Evolutionary conservation across 768 basidiomycete species (phyloP), one percentile per base, ranked within the genome.

Genomic region (Mycena indigotica): DNA sequence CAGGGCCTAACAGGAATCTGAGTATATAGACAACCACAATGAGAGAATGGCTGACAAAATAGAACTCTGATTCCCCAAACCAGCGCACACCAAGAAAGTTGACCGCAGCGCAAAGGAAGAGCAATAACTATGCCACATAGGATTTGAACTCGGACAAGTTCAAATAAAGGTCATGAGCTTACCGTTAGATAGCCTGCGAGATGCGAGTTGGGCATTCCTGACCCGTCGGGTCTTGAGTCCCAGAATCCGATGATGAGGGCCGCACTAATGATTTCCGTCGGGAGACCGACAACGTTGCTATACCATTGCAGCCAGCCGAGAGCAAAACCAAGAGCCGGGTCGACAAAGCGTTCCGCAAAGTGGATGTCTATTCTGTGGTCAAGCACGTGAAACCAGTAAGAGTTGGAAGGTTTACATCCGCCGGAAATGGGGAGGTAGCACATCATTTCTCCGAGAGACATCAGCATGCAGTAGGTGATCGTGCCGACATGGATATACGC

Each of bases 31-130:
- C 23, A 46, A 1, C 16, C 25, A 52, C 59, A 19, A 70, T 69
- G 62, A 69, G 70, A 44, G 64, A 59, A 58, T 70, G 62, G n/a
- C n/a, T n/a, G n/a, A 72, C 80, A 65, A 84, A 83, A 69, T 75
- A 80, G 67, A 87, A 84, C 67, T 86, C 84, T 40, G 78, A 71
- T 64, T 79, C 78, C 17, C 83, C 84, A 57, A 81, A 85, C 65
- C 78, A 53, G 65, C 78, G 80, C 66, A 75, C 73, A 21, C 72
- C 71, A 46, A 70, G 70, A 29, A 76, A 65, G 46, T 81, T 80
- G 56, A 77, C 71, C 28, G 67, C 61, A 13, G 75, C 58, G 65
- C 74, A 73, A 15, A 77, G 61, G 50, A 70, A 49, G 19, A 52
- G 44, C 26, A 57, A 56, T 13, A 56, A 28, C 50, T 44, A 35